phyloP scores from a whole-genome alignment of 768 basidiomycete genomes.

The Boletus pseudo-olivaceus region DNA sequence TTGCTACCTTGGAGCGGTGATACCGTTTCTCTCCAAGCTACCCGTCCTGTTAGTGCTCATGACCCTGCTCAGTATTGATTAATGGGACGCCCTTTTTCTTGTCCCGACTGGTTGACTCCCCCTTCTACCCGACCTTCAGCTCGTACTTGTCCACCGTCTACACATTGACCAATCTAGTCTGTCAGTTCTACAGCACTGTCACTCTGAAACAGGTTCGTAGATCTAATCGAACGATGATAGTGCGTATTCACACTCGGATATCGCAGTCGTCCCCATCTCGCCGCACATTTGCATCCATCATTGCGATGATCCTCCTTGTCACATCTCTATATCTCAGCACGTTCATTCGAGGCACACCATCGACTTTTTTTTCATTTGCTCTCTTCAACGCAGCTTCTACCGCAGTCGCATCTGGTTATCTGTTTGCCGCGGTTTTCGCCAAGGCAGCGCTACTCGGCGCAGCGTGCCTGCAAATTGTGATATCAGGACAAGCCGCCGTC shows the following conservation, averaged over 20 bases:
- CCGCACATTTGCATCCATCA: slow-evolving; percentile 50
- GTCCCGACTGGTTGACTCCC: slow-evolving; percentile 60
- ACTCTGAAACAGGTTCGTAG: slow-evolving; percentile 61
- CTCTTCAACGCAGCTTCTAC: slow-evolving; percentile 58
- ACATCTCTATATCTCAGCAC: slow-evolving; percentile 65
- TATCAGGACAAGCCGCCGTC: slow-evolving; percentile 84
- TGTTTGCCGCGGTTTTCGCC: slow-evolving; percentile 74
- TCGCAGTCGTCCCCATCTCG: slow-evolving; percentile 57
- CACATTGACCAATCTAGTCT: slow-evolving; percentile 63
- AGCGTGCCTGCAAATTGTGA: slow-evolving; percentile 64
- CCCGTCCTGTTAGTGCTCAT: background rate
- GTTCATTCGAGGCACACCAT: slow-evolving; percentile 49
- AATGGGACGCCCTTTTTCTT: slow-evolving; percentile 83
- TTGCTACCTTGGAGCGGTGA: slow-evolving; percentile 90
- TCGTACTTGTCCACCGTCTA: slow-evolving; percentile 64
- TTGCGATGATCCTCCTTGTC: slow-evolving; percentile 51
- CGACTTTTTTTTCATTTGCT: slow-evolving; percentile 62
- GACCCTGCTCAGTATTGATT: slow-evolving; percentile 61
- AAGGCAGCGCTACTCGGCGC: slow-evolving; percentile 81
- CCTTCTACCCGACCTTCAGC: slow-evolving; percentile 54
- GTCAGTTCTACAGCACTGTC: slow-evolving; percentile 66
- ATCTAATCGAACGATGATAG: background rate
- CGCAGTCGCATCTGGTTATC: slow-evolving; percentile 64
- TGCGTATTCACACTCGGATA: slow-evolving; percentile 1
- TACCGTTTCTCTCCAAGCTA: slow-evolving; percentile 12